Evolutionary conservation across 2,329 filamentous ascomycete genomes (phyloP).

Genomic region (Phaeosphaeriaceae sp.): DNA sequence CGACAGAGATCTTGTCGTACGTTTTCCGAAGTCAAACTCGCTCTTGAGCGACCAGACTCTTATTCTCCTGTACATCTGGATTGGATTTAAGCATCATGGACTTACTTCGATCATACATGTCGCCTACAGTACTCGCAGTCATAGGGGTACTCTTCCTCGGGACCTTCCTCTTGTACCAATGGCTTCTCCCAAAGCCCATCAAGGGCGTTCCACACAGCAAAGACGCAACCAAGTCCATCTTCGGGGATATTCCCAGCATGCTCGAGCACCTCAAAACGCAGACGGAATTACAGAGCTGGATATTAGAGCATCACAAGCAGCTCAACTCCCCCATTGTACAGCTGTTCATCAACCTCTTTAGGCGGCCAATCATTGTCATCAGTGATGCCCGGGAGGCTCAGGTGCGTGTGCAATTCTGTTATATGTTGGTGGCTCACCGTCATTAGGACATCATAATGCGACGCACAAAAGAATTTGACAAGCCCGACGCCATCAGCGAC

Average conservation of each 20-base stretch:
- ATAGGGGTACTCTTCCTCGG: not conserved
- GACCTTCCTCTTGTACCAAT: constrained; percentile 18
- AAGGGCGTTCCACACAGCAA: constrained; percentile 56
- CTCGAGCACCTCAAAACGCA: constrained; percentile 41
- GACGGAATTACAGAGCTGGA: constrained; percentile 10
- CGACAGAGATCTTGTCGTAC: too few relatives aligned
- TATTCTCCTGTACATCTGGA: not conserved
- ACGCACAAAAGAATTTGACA: constrained; percentile 57
- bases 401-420: constrained; percentile 30
- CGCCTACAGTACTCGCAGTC: not conserved
- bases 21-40: not conserved
- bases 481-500: constrained; percentile 39
- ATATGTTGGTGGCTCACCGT: not conserved
- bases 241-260: constrained; percentile 52
- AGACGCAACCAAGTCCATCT: constrained; percentile 41
- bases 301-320: constrained; percentile 4
- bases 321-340: constrained; percentile 45
- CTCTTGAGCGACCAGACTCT: not conserved
- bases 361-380: constrained; percentile 54
- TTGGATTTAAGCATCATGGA: not conserved
- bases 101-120: not conserved
- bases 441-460: constrained; percentile 45
- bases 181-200: constrained; percentile 53
- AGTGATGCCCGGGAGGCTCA: constrained; percentile 53
- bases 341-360: constrained; percentile 55